Conservation (phyloP, 371 early-diverging fungal genomes). For the Mucor ambiguus region DNA sequence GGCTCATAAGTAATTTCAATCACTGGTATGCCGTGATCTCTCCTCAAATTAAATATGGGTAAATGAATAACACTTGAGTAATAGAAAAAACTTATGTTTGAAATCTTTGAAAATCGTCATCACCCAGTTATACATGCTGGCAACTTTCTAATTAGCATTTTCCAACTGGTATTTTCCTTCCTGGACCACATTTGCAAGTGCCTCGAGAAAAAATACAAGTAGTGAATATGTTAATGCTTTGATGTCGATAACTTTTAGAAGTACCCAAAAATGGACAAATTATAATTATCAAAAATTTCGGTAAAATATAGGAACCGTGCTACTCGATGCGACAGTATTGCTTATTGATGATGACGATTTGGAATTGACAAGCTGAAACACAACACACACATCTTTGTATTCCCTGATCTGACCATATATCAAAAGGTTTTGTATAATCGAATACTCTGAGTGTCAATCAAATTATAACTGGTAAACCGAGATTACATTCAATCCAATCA, state of each 20-base stretch:
- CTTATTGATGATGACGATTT: neutral
- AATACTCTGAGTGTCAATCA: neutral
- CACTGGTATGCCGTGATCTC: too few species aligned
- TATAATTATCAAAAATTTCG: neutral
- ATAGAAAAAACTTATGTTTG: neutral
- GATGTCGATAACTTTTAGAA: neutral
- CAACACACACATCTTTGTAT: neutral
- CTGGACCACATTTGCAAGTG: neutral
- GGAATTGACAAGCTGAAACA: neutral
- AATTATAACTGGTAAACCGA: neutral
- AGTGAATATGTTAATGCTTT: neutral
- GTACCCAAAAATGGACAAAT: neutral
- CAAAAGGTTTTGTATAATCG: neutral
- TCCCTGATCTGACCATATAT: neutral
- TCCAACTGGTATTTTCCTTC: neutral
- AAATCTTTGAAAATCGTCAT: neutral
- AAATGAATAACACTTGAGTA: neutral
- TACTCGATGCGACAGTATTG: neutral
- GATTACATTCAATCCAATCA: neutral
- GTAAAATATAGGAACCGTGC: neutral
- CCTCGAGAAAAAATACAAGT: neutral
- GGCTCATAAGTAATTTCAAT: neutral
- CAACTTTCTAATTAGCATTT: neutral
- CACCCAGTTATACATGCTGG: neutral
- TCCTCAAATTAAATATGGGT: neutral